phyloP scores from a whole-genome alignment of 192 early-diverging fungal species.

The Gaertneriomyces sp. region DNA sequence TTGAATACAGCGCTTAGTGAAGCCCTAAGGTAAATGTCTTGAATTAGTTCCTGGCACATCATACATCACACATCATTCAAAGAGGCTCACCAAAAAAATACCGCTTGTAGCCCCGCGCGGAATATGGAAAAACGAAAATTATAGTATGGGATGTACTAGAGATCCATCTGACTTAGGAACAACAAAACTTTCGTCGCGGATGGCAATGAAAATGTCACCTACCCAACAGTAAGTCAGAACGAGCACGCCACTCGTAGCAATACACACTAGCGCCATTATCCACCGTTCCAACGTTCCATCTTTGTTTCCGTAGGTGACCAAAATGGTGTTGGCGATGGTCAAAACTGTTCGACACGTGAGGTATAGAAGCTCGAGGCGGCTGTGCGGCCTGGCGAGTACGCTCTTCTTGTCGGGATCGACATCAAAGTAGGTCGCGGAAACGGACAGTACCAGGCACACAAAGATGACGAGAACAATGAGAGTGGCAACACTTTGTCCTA shows the following conservation, averaged over 20 bases:
- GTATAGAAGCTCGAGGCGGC: conserved; percentile 38
- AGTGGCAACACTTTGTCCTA: conserved; percentile 31
- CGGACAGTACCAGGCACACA: conserved; percentile 34
- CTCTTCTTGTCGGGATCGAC: conserved; percentile 38
- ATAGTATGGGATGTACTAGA: conserved; percentile 48
- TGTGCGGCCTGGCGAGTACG: conserved; percentile 35
- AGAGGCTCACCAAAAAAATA: conserved; percentile 27
- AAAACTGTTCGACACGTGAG: conserved; percentile 33
- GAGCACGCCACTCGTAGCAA: conserved; percentile 4
- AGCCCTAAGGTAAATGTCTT: conserved; percentile 14
- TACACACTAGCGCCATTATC: conserved; percentile 19
- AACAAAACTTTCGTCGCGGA: not conserved
- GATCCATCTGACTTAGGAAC: conserved; percentile 9
- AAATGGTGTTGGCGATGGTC: conserved; percentile 28
- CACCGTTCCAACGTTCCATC: not conserved
- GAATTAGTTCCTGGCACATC: no score
- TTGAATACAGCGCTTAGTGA: conserved; percentile 38
- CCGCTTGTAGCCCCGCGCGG: conserved; percentile 31
- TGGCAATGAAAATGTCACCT: not conserved
- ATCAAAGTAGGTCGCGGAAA: conserved; percentile 45
- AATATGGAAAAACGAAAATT: conserved; percentile 34
- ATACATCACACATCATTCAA: no score
- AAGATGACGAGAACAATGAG: conserved; percentile 32
- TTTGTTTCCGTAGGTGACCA: conserved; percentile 20
- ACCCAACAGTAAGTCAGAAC: conserved; percentile 32